Conservation (phyloP, 805 yeast genomes). For the Diddensiella transvaalensis region DNA sequence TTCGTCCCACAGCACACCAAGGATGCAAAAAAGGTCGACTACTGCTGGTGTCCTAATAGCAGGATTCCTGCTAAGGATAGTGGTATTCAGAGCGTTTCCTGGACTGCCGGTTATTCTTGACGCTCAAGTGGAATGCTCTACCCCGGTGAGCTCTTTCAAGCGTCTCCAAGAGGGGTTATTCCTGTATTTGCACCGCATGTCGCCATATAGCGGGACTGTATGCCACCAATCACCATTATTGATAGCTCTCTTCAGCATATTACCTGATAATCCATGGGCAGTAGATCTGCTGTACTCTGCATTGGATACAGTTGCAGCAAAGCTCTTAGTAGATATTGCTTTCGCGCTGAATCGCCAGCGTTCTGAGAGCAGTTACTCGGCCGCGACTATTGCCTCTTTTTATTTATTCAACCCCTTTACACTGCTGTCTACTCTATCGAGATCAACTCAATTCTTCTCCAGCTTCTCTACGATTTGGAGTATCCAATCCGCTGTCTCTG, state of each 20-base stretch:
- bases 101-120: constrained; percentile 36
- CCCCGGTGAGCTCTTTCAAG: constrained; percentile 69
- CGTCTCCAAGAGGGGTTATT: constrained; percentile 63
- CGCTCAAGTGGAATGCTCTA: constrained; percentile 59
- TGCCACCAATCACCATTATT: constrained; percentile 82
- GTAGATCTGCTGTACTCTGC: constrained; percentile 49
- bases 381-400: constrained; percentile 53
- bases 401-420: constrained; percentile 80
- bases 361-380: constrained; percentile 6
- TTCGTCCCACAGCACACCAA: too few species aligned
- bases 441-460: constrained; percentile 61
- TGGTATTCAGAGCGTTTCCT: constrained; percentile 25
- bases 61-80: constrained; percentile 24
- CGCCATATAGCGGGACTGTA: constrained; percentile 80
- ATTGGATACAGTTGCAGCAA: constrained; percentile 57
- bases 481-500: constrained; percentile 43
- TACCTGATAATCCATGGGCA: constrained; percentile 24
- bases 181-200: constrained; percentile 50
- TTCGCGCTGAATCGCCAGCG: constrained; percentile 5
- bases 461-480: constrained; percentile 50
- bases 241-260: constrained; percentile 45
- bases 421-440: constrained; percentile 63
- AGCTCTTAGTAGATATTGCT: constrained; percentile 38
- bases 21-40: not conserved
- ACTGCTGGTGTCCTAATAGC: constrained; percentile 8